phyloP scores from a whole-genome alignment of 805 yeast species.

The Barnettozyma siamensis region DNA sequence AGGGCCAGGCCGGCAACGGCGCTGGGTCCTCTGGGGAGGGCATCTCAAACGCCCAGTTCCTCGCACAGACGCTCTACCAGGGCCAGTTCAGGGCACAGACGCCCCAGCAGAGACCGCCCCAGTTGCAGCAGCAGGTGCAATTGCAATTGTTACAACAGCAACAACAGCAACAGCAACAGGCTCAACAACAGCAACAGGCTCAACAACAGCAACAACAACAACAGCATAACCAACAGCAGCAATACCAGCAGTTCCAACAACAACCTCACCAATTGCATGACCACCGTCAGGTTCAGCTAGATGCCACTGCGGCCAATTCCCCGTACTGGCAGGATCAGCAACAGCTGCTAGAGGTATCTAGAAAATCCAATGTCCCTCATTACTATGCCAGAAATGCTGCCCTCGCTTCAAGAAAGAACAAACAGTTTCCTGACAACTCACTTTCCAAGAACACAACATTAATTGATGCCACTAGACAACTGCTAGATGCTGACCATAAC shows the following conservation, averaged over 20 bases:
- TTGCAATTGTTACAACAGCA: conserved; percentile 25
- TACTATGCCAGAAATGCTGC: conserved; percentile 84
- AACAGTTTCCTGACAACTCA: conserved; percentile 19
- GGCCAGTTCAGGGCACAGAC: conserved; percentile 33
- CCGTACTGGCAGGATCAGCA: conserved; percentile 75
- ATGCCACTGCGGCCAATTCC: conserved; percentile 31
- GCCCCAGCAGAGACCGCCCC: conserved; percentile 26
- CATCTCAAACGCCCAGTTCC: conserved; percentile 30
- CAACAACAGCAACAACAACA: conserved; percentile 19
- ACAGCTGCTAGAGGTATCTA: conserved; percentile 65
- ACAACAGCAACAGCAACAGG: conserved; percentile 26
- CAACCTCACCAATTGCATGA: conserved; percentile 10
- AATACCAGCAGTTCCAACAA: conserved; percentile 15
- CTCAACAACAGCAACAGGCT: conserved; percentile 16
- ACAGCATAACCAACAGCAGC: conserved; percentile 27
- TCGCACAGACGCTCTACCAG: conserved; percentile 37
- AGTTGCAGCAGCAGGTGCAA: conserved; percentile 27
- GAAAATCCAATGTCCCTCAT: conserved; percentile 66
- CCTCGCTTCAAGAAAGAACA: conserved; percentile 43
- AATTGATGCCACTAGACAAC: conserved; percentile 36
- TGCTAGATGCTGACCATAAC: conserved; percentile 26
- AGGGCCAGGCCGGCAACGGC: no score
- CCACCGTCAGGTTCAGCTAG: conserved; percentile 27
- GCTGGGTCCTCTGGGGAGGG: conserved; percentile 12
- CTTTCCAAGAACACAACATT: conserved; percentile 23